Evolutionary conservation across 1,284 basidiomycete genomes (phyloP), one percentile per base, ranked within the genome.

Genomic region (Sporisorium reilianum): DNA sequence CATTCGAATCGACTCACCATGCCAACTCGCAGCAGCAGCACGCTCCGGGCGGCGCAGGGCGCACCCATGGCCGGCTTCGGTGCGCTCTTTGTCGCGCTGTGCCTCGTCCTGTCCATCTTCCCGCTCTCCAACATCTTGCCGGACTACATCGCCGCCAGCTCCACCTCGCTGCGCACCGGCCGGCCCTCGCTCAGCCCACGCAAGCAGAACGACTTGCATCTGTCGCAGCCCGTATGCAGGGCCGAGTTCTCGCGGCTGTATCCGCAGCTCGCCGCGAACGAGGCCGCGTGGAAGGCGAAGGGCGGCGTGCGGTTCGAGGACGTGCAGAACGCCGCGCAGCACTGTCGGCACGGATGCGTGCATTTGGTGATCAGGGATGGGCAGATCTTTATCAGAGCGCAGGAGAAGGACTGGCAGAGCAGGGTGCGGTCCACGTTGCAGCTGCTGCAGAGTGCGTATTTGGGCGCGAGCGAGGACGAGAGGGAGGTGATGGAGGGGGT

Each of bases 211-310:
- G 55, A 68, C 16, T 36, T 64, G 12, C 50, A 58, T 16, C 40
- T 70, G 20, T 2, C 23, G 1, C 69, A 74, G 46, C 11, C 51
- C 2, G 20, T 16, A 9, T 80, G 78, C 42, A 38, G 34, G 10
- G 22, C 55, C 8, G 78, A 80, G 42, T 80, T 80, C 40, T 62
- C 77, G 2, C 36, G 48, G 6, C 54, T 80, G 20, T 80, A 79
- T 45, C 73, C 73, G 6, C 78, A 80, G 26, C 55, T 80, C 5
- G 42, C 44, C 0, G 58, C 22, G 10, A 64, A 75, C 52, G 41
- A 61, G 20, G 11, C 5, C 3, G 42, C 7, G n/a, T 80, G 77
- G 77, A 61, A 44, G 48, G 8, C 8, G 0, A 64, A 74, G 26
- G 77, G 75, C 26, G 77, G 77, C 0, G 50, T 79, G 45, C 40